These are phyloP conservation scores for Candida maltosa DNA, from an alignment of 805 yeast genomes.

Conservation along the genomic window DNA sequence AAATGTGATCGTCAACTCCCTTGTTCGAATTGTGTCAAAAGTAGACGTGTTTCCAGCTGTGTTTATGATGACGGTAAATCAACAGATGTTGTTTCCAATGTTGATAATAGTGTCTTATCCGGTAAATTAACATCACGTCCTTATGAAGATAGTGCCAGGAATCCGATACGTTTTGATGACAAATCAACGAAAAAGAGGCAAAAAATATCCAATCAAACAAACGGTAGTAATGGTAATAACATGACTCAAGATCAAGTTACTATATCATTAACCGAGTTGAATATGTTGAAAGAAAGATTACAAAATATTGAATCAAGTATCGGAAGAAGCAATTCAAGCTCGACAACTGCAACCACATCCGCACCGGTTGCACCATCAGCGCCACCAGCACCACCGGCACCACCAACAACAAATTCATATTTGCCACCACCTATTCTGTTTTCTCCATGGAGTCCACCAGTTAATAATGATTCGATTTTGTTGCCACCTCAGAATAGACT, in stretches of 20 bases:
- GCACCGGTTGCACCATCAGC: neutral
- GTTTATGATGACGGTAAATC: slow-evolving; percentile 5
- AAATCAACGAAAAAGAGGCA: neutral
- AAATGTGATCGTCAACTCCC: slow-evolving; percentile 36
- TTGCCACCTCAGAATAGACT: neutral
- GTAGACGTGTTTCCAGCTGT: slow-evolving; percentile 15
- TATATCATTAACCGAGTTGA: slow-evolving; percentile 14
- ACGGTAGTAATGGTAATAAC: neutral
- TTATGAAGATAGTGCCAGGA: slow-evolving; percentile 17
- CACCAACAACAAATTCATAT: neutral
- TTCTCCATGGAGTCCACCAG: slow-evolving; percentile 6
- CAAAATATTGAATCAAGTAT: slow-evolving; percentile 14
- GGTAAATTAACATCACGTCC: slow-evolving; percentile 9
- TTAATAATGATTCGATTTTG: neutral
- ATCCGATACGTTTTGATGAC: slow-evolving; percentile 13
- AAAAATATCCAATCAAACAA: neutral
- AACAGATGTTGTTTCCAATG: neutral
- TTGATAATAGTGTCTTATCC: neutral
- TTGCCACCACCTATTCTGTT: slow-evolving; percentile 8
- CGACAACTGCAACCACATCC: neutral
- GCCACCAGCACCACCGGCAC: neutral
- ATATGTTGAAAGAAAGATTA: slow-evolving; percentile 16
- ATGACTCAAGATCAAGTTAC: slow-evolving; percentile 10
- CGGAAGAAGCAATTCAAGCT: neutral
- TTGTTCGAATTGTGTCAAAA: slow-evolving; percentile 25